Evolutionary conservation across 179 eudicot species (phyloP), one percentile per base, ranked within the genome.

Genomic region (Carnegiea gigantea): DNA sequence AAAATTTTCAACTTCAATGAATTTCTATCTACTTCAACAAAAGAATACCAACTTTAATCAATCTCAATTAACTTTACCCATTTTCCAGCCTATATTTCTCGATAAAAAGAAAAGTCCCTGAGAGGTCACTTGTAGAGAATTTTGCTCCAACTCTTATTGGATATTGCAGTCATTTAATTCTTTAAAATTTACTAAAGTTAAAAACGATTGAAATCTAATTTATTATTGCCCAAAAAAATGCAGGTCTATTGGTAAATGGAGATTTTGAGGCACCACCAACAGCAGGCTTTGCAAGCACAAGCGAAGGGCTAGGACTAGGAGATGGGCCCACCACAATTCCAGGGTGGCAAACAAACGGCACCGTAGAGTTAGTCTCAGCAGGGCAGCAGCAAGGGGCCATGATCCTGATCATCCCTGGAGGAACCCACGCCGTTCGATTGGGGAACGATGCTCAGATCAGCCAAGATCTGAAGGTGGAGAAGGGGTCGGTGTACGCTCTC

Each of bases 381-480:
- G 99, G 99, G 36, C 93, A 97, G 78, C 95, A 92, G 76, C 98
- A 97, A 81, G 99, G 99, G 1, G 99, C 95, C 5, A 97, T 97
- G 99, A 92, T 97, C 91, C 87, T 97, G 70, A 95, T 97, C 74
- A 95, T 97, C 46, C 99, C 99, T 0, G 88, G 85, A 21, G 91
- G 89, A 49, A 86, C 83, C 14, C 99, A 95, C 77, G 98, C 98
- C 1, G 92, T 92, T 59, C 84, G 99, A 70, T 87, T 97, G 17
- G 97, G 99, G 46, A 97, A 97, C 77, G 98, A 97, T 77, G 99
- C 99, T 1, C 92, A 93, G 79, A 93, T 97, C 77, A 89, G 93
- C 84, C 99, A 97, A 80, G 93, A 86, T 26, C 83, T 92, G 21
- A 88, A 64, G 79, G 89, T 93, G 3, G 98, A 97, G 82, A 97